Evolutionary conservation across 306 rosid genomes (phyloP), one percentile per base, ranked within the genome.

Genomic region (Fagus sylvatica): DNA sequence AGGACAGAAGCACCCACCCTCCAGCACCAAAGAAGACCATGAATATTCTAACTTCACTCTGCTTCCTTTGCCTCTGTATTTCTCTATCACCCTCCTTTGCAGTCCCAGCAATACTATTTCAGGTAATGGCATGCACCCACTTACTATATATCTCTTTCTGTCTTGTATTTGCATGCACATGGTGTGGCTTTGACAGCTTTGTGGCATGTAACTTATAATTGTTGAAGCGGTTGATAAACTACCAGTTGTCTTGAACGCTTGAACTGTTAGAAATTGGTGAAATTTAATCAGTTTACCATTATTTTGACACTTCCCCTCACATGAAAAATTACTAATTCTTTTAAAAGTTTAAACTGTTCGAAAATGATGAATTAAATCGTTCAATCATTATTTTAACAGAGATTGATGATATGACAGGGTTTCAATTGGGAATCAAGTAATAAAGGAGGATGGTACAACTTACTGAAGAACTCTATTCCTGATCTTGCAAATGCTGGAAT

Each of bases 371-470:
- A 22, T 22, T 22, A 22, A 22, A 22, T 22, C 0, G 28, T 22
- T 22, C 28, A 22, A 22, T 22, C 28, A 22, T 22, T 22, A 22
- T 22, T 22, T 22, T 22, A 22, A 22, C 28, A 22, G 28, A 22
- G 28, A 22, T 22, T 76, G 6, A 77, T 22, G 32, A 53, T 34
- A 37, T 69, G 77, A 43, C 48, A 93, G 98, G 98, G 98, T 1
- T 93, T 93, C 89, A 91, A 88, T 39, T 93, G 98, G 98, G 94
- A 83, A 46, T 93, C 96, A 68, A 93, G 98, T 76, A 72, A 39
- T 33, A 88, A 87, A 78, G 86, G 88, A 30, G 94, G 93, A 43
- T 91, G 96, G 96, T 93, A 93, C 83, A 93, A 88, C 80, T 74
- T 85, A 0, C 77, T 93, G 36, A 84, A 89, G 78, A 85, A 83